Base-by-base conservation (phyloP, 208 protist genomes). In the Endotrypanum monterogeii region DNA sequence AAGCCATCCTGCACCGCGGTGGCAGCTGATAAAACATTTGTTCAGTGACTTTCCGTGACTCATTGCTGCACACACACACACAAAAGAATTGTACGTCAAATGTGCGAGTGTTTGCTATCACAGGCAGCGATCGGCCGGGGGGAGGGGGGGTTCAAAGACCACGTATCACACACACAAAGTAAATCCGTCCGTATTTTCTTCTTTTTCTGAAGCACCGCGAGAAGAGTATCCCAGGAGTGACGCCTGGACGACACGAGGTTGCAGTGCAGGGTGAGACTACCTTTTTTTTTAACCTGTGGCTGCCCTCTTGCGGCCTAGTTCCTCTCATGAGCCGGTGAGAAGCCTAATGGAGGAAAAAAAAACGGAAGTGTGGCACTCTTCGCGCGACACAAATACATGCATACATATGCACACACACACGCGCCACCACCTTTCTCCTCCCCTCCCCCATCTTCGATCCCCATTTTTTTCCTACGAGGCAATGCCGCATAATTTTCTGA, bases 331-430 rank as follows among this genome's bases (percentile, higher is more conserved):
- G 37, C 28, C 9, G 60, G 11, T 3, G 8, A 1, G 23, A 50
- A 30, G 16, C 6, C 69, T 55, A 68, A 63, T 66, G 55, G 62
- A 55, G 65, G 51, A 30, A 68, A 54, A 1, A 12, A 18, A 12
- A 54, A 8, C 14, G 51, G 28, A 28, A 39, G 9, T 3, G 28
- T 46, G 20, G 23, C 63, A 8, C 12, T 9, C 60, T 66, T 66
- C 37, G 60, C 60, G 18, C 18, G 28, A 30, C 28, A 41, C n/a
- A n/a, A n/a, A n/a, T n/a, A n/a, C n/a, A n/a, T n/a, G n/a, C n/a
- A n/a, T n/a, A n/a, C n/a, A n/a, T n/a, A n/a, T n/a, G n/a, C n/a
- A n/a, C 62, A 20, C 62, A 48, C 32, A 62, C 32, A 39, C 14
- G 23, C 14, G 32, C 32, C 20, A 52, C 11, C 63, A 39, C 28